These are phyloP conservation scores for Metschnikowia koreensis DNA, from an alignment of 805 yeast genomes.

Conservation along the genomic window DNA sequence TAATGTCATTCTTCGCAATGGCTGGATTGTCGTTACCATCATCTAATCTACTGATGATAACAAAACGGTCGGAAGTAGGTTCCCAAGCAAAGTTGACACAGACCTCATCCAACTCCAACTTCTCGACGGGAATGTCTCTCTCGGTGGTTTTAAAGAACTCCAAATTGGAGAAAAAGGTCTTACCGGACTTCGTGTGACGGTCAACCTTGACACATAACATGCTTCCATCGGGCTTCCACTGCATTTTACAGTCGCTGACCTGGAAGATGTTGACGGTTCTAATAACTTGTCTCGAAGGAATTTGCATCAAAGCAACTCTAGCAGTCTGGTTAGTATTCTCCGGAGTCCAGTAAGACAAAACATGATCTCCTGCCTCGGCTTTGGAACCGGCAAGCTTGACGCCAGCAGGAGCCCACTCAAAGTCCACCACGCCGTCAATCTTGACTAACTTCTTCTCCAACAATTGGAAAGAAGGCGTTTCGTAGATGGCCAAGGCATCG, in stretches of 20 bases:
- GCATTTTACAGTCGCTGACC: slow-evolving; percentile 84
- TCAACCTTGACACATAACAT: slow-evolving; percentile 91
- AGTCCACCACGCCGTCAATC: slow-evolving; percentile 82
- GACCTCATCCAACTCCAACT: slow-evolving; percentile 86
- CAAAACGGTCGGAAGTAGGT: slow-evolving; percentile 86
- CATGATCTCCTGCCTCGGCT: slow-evolving; percentile 54
- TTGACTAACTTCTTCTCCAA: slow-evolving; percentile 83
- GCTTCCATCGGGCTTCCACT: slow-evolving; percentile 90
- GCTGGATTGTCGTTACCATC: slow-evolving; percentile 59
- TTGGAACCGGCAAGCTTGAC: slow-evolving; percentile 60
- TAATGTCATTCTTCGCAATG: slow-evolving; percentile 60
- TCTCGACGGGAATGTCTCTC: slow-evolving; percentile 91
- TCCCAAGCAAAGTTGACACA: slow-evolving; percentile 94
- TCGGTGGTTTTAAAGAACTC: slow-evolving; percentile 88
- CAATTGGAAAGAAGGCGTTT: slow-evolving; percentile 71
- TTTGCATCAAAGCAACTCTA: slow-evolving; percentile 84
- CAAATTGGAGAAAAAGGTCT: slow-evolving; percentile 85
- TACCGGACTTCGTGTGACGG: slow-evolving; percentile 93
- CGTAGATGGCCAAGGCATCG: slow-evolving; percentile 88
- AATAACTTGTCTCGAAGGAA: slow-evolving; percentile 76
- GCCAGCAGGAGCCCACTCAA: slow-evolving; percentile 92
- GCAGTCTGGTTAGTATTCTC: slow-evolving; percentile 91
- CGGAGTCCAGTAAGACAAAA: slow-evolving; percentile 95
- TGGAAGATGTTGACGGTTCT: slow-evolving; percentile 94
- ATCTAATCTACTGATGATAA: slow-evolving; percentile 65